Evolutionary conservation across 169 alveolate genomes (phyloP), one percentile per base, ranked within the genome.

Genomic region (Theileria orientalis): DNA sequence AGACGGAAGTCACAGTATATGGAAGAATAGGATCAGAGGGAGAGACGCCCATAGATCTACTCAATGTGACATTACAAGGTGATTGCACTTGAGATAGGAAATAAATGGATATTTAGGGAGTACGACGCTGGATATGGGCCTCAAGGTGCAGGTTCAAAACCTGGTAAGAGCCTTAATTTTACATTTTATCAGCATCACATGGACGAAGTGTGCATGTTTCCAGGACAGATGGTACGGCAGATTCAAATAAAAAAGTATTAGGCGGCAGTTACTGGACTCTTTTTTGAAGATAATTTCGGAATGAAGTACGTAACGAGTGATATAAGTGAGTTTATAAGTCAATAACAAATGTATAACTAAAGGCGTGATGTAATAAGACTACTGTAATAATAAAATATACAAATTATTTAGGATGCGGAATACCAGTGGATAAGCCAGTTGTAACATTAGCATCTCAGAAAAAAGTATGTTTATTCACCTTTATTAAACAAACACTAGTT

Each of bases 1-100:
- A 71, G 80, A 23, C 54, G 5, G 89, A 82, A 8, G 74, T 51
- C 6, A 73, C 85, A 6, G 79, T 62, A 8, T 82, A 82, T 33
- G 89, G 89, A 19, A 70, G 84, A 19, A 82, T 82, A 25, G 84
- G 89, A 3, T 42, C 85, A 13, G 89, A 82, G 69, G 85, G 82
- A 1, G 89, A 82, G 37, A 51, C 33, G 9, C 76, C 63, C 2
- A 27, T 82, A 16, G 66, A 82, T 56, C 68, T 19, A 14, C 82
- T 73, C 37, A 82, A 82, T 73, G 85, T 74, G 21, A 72, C 85
- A 13, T 37, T 82, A 37, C 85, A 82, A 68, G 89, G 89, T 59
- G 1, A 16, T 25, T n/a, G 13, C 56, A 13, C 8, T 23, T n/a
- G 37, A 29, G n/a, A 3, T 56, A 27, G 16, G 2, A 23, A n/a